Percentiles rank a stretch among this genome's conserved stretches.
Conservation (phyloP, 2,329 filamentous ascomycete species). For the Venturia aucupariae region DNA sequence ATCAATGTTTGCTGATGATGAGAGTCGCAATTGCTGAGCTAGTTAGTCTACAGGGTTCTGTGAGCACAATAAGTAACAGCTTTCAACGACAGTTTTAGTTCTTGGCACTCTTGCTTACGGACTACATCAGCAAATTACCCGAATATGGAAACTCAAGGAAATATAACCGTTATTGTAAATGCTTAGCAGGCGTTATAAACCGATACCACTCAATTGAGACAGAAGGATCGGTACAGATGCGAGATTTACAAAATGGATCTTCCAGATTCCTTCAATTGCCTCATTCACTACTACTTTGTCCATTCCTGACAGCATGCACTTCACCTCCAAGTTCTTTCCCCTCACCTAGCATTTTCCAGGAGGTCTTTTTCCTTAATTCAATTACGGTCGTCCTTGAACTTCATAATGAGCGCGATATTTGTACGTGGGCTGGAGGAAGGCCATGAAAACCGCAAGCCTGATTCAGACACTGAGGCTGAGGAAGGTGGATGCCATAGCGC, state of each 20-base stretch:
- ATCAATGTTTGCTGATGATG: neutral
- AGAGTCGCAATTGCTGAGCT: neutral
- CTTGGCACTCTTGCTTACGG: neutral
- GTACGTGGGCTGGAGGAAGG: neutral
- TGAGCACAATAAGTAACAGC: neutral
- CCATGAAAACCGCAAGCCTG: neutral
- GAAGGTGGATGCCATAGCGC: neutral
- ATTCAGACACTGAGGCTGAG: neutral
- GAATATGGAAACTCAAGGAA: no score
- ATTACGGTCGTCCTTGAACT: neutral
- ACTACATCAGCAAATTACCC: neutral
- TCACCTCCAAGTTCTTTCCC: neutral
- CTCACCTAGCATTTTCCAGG: neutral
- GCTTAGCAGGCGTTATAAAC: neutral
- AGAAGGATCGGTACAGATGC: neutral
- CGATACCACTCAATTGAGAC: neutral
- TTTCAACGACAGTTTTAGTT: neutral
- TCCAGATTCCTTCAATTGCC: no score
- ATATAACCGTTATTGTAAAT: no score
- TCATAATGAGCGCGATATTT: neutral
- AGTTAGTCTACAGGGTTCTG: neutral
- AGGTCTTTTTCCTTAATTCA: neutral
- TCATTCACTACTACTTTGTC: no score
- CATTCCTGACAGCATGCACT: no score
- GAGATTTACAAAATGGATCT: neutral